Conservation (phyloP, 768 basidiomycete genomes). For the Psilocybe cyanescens region DNA sequence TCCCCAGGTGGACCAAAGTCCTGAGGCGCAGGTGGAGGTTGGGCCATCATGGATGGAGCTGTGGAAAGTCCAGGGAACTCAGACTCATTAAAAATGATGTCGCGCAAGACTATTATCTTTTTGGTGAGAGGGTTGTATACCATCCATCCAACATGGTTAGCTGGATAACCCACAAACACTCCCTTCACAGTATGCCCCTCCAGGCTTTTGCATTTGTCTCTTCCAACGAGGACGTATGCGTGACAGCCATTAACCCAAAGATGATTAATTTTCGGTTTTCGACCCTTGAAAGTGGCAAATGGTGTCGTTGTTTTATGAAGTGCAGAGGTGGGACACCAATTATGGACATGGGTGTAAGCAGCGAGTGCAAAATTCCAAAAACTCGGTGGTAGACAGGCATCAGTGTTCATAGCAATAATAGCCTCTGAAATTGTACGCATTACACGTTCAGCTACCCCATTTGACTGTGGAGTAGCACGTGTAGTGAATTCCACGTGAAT, state of each 20-base stretch:
- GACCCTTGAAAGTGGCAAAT: slow-evolving; percentile 14
- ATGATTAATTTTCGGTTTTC: slow-evolving; percentile 28
- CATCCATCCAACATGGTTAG: slow-evolving; percentile 32
- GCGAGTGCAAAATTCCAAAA: slow-evolving; percentile 20
- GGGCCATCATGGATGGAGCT: too few relatives aligned
- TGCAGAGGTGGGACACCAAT: too few relatives aligned
- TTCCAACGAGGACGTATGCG: slow-evolving; percentile 40
- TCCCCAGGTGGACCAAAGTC: too few relatives aligned
- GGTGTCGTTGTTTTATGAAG: too few relatives aligned
- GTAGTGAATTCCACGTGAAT: slow-evolving; percentile 19
- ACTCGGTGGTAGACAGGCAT: slow-evolving; percentile 17
- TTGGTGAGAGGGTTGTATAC: too few relatives aligned
- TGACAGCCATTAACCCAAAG: slow-evolving; percentile 40
- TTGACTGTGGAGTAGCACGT: slow-evolving; percentile 37
- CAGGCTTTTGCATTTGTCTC: slow-evolving; percentile 34
- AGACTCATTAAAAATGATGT: slow-evolving; percentile 35
- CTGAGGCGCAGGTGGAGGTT: too few relatives aligned
- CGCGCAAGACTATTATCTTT: slow-evolving; percentile 26
- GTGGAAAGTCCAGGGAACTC: too few relatives aligned
- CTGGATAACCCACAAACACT: slow-evolving; percentile 41
- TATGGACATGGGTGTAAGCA: too few relatives aligned
- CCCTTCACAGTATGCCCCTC: slow-evolving; percentile 33
- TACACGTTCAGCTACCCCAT: slow-evolving; percentile 43
- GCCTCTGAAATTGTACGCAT: slow-evolving; percentile 39
- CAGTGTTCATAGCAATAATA: slow-evolving; percentile 31